A percentile compares a stretch with the other conserved stretches of the same genome.
phyloP scores from a whole-genome alignment of 1,284 basidiomycete genomes.

The Retiboletus flavoniger region DNA sequence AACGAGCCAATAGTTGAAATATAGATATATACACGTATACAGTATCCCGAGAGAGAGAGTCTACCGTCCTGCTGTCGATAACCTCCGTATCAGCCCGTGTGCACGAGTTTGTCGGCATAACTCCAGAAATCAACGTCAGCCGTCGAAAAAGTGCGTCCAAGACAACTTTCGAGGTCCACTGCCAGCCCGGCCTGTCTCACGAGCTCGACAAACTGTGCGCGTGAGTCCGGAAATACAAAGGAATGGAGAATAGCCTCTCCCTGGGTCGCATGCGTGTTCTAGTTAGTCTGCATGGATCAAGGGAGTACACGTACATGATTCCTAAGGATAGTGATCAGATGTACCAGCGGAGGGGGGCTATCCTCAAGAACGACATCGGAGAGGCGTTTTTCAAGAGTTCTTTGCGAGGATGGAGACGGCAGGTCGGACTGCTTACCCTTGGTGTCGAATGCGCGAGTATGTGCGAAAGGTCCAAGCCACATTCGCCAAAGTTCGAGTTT shows the following conservation, averaged over 20 bases:
- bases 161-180: conserved; percentile 37
- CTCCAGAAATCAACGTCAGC: conserved; percentile 55
- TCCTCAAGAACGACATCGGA: conserved; percentile 9
- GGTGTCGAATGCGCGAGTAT: conserved; percentile 11
- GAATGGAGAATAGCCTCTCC: conserved; percentile 51
- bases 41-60: not conserved
- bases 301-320: conserved; percentile 51
- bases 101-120: conserved; percentile 33
- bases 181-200: conserved; percentile 47
- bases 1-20: not conserved
- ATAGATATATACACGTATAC: not conserved
- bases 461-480: conserved; percentile 49
- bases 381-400: conserved; percentile 6
- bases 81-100: conserved; percentile 1
- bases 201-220: conserved; percentile 57
- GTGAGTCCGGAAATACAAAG: conserved; percentile 72
- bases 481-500: conserved; percentile 69
- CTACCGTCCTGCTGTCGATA: not conserved
- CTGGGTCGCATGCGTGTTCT: conserved; percentile 37
- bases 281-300: conserved; percentile 4
- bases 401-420: conserved; percentile 34
- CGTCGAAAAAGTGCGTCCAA: conserved; percentile 33
- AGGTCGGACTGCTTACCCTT: conserved; percentile 43
- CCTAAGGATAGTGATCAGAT: conserved; percentile 51
- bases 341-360: conserved; percentile 39